Conservation (phyloP, 1,284 basidiomycete genomes). For the Apiotrichum montevideense region DNA sequence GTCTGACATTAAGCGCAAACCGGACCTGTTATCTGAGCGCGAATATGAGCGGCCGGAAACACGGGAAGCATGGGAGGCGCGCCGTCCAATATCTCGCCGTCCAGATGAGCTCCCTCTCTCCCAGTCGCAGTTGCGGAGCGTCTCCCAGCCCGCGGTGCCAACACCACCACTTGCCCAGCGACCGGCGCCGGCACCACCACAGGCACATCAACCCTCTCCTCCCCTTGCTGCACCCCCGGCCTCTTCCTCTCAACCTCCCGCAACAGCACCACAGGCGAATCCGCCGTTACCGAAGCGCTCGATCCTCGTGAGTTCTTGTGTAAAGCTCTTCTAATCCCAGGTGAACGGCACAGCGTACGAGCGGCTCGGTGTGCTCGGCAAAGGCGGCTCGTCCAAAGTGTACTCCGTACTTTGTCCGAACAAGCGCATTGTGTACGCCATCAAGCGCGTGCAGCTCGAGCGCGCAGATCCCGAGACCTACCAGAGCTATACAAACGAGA, state of each 20-base stretch:
- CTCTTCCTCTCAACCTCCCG: background rate
- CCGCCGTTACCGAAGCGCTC: slow-evolving; percentile 15
- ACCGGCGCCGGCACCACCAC: background rate
- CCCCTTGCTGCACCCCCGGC: too few species aligned
- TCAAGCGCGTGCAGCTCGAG: slow-evolving; percentile 82
- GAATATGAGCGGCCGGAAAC: background rate
- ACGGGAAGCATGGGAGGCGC: background rate
- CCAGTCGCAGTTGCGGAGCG: background rate
- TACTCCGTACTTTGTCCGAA: slow-evolving; percentile 73
- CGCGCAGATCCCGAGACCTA: slow-evolving; percentile 79
- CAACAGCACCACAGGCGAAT: background rate
- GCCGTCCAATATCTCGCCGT: background rate
- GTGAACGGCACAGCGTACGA: slow-evolving; percentile 77
- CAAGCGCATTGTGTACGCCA: slow-evolving; percentile 68
- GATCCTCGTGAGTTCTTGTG: slow-evolving; percentile 21
- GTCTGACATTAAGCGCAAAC: background rate
- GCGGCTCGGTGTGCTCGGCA: slow-evolving; percentile 78
- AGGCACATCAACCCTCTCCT: background rate
- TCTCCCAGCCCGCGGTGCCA: background rate
- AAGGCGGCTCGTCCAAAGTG: slow-evolving; percentile 88
- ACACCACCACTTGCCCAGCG: background rate
- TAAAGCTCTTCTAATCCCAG: slow-evolving; percentile 26
- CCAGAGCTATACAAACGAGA: slow-evolving; percentile 90
- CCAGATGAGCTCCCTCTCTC: background rate
- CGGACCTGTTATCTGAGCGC: background rate